Evolutionary conservation across 345 rosid genomes (phyloP), one percentile per base, ranked within the genome.

Genomic region (Gynandropsis gynandra): DNA sequence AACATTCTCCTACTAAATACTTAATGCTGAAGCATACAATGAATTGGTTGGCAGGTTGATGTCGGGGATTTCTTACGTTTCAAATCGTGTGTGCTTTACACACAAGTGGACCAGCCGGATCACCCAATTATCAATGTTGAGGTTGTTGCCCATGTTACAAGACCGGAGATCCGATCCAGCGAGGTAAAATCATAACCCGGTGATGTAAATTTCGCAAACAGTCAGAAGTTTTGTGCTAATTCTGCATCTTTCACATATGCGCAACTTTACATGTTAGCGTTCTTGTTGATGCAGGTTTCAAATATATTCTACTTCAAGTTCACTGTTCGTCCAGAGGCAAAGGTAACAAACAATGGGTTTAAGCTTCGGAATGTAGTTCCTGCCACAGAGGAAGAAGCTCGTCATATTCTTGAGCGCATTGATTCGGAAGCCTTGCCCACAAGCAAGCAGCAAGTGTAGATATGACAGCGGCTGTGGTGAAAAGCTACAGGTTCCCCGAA

Each of bases 101-200:
- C 98, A 34, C 79, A 84, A 71, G 69, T 69, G 3, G 80, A 79
- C 63, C 74, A 76, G 58, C 62, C 77, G 14, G 89, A 79, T 13
- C 79, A 72, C 61, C 95, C 98, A 9, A 68, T 82, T 19, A 82
- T 92, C 31, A 77, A 65, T 47, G 74, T 92, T 12, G 98, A 92
- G 76, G 98, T 84, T 42, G 89, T 87, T 47, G 98, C 98, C 27
- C 96, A 92, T 72, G 98, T 87, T 68, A 82, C 95, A 15, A 77
- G 86, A 51, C 95, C 96, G 12, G 98, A 92, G 82, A 63, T 92
- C 34, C 78, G 93, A 59, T 77, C 87, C 16, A 80, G 96, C 33
- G 96, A 92, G 95, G 98, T 84, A 64, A 48, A 48, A 19, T 43
- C 35, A 10, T 19, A 10, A 32, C 37, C 20, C 16, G 16, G 50